Conservation (phyloP, 1,284 basidiomycete genomes). For the Vanrija pseudolonga region DNA sequence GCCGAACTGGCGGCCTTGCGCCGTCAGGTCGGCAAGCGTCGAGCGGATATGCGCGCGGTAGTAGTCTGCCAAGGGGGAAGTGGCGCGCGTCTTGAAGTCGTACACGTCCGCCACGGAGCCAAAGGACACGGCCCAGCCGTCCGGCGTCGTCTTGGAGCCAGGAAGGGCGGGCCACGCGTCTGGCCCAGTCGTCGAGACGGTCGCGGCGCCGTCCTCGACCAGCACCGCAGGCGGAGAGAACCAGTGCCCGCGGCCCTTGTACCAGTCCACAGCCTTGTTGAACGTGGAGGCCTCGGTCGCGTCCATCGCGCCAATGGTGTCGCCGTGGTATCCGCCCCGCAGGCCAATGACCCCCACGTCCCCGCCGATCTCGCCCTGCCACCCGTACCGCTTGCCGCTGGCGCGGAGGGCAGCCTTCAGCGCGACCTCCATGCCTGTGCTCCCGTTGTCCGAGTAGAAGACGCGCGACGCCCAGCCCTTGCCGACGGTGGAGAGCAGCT, state of each 20-base stretch:
- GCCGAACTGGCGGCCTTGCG: conserved; percentile 52
- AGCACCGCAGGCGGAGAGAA: conserved; percentile 79
- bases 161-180: conserved; percentile 36
- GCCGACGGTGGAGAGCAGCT: conserved; percentile 51
- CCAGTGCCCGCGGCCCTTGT: conserved; percentile 88
- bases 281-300: conserved; percentile 83
- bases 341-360: conserved; percentile 78
- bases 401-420: conserved; percentile 93
- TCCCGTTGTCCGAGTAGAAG: conserved; percentile 92
- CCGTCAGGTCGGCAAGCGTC: conserved; percentile 56
- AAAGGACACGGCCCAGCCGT: conserved; percentile 43
- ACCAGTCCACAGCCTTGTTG: conserved; percentile 85
- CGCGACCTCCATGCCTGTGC: conserved; percentile 92
- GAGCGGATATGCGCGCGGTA: conserved; percentile 64
- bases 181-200: conserved; percentile 57
- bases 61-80: conserved; percentile 59
- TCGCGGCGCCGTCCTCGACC: conserved; percentile 61
- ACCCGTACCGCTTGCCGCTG: conserved; percentile 56
- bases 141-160: conserved; percentile 12
- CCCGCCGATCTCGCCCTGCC: conserved; percentile 39
- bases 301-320: conserved; percentile 97
- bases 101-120: conserved; percentile 64
- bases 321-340: conserved; percentile 93
- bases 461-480: conserved; percentile 84
- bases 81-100: conserved; percentile 63